A percentile compares a stretch with the other conserved stretches of the same genome.
These are phyloP conservation scores for Globisporangium radiosum DNA, from an alignment of 352 stramenopile species.

Conservation along the genomic window DNA sequence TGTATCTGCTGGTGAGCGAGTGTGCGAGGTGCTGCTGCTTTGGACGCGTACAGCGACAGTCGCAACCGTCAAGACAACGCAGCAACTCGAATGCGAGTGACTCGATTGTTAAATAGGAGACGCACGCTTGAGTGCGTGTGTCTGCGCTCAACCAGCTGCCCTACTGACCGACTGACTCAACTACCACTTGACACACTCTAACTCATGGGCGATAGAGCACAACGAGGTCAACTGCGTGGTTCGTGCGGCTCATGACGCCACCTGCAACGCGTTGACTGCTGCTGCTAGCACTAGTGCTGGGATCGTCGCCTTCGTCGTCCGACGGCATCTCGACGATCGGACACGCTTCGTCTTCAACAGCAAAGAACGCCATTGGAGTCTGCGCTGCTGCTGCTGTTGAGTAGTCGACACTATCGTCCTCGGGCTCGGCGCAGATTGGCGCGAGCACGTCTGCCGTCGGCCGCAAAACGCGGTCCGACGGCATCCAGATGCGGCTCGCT, in stretches of 20 bases:
- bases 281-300: neutral
- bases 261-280: no score
- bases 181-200: neutral
- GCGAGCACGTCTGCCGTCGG: conserved; percentile 8
- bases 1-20: no score
- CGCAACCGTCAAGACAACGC: no score
- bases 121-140: no score
- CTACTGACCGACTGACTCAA: neutral
- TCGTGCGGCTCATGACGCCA: neutral
- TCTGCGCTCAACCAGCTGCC: no score
- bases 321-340: conserved; percentile 12
- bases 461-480: conserved; percentile 10
- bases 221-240: conserved; percentile 9
- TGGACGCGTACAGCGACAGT: no score
- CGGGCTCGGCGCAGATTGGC: conserved; percentile 7
- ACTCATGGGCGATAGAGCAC: conserved; percentile 8
- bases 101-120: no score
- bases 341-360: conserved; percentile 11
- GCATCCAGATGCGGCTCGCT: conserved; percentile 15
- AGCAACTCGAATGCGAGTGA: no score
- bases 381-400: no score
- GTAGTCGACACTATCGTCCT: conserved; percentile 3
- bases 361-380: conserved; percentile 9
- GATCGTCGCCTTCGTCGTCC: conserved; percentile 5
- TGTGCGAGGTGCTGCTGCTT: no score